Evolutionary conservation across 1,139 yeast species (phyloP).

Genomic region (Debaryomycetaceae sp.): DNA sequence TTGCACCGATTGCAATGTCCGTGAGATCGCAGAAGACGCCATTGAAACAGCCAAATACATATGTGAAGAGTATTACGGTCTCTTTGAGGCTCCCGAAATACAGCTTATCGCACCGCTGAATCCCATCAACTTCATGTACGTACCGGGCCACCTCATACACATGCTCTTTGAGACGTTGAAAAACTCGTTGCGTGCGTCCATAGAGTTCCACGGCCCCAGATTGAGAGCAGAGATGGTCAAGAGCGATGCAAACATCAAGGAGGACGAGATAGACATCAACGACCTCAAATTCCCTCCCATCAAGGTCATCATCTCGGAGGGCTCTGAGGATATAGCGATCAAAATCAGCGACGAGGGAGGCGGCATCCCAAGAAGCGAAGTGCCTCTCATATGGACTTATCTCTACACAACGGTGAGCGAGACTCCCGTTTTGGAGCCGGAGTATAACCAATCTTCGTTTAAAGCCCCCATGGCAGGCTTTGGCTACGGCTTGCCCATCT

Average conservation of each 20-base stretch:
- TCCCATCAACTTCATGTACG: constrained; percentile 73
- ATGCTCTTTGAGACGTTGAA: constrained; percentile 85
- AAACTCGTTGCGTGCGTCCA: constrained; percentile 80
- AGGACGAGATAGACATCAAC: constrained; percentile 50
- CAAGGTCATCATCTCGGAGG: constrained; percentile 86
- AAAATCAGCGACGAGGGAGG: constrained; percentile 94
- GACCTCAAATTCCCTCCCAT: constrained; percentile 78
- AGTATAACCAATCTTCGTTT: constrained; percentile 52
- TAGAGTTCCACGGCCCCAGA: constrained; percentile 61
- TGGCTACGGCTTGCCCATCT: constrained; percentile 88
- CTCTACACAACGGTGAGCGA: constrained; percentile 83
- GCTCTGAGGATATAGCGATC: constrained; percentile 88
- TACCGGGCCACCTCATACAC: constrained; percentile 86
- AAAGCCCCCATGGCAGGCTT: constrained; percentile 94
- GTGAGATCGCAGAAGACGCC: constrained; percentile 79
- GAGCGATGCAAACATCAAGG: constrained; percentile 41
- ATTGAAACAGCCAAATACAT: constrained; percentile 83
- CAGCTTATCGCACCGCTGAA: constrained; percentile 70
- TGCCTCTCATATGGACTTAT: constrained; percentile 88
- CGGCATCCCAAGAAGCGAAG: constrained; percentile 81
- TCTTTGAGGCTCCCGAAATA: constrained; percentile 78
- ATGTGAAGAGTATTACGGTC: constrained; percentile 83
- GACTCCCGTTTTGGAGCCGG: constrained; percentile 66
- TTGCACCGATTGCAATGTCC: constrained; percentile 74
- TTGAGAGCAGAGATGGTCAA: constrained; percentile 36